Evolutionary conservation across 106 monocot genomes (phyloP).

Genomic region (Alisma plantagoaquatica): DNA sequence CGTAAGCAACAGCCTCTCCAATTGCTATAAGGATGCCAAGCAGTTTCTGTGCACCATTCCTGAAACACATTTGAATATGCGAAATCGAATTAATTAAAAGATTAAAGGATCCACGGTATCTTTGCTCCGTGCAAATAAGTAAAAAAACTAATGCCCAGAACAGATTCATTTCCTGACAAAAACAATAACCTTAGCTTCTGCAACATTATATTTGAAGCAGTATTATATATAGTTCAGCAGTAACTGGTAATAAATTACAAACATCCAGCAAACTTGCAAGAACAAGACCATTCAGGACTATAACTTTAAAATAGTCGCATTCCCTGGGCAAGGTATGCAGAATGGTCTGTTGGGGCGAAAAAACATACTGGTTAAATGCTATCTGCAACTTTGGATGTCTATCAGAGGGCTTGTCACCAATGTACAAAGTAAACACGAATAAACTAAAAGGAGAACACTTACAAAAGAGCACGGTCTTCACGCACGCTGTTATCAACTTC

Average conservation of each 20-base stretch:
- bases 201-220: background rate
- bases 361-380: too few relatives aligned
- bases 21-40: conserved; percentile 58
- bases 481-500: conserved; percentile 29
- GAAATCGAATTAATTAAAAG: too few relatives aligned
- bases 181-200: background rate
- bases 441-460: conserved; percentile 1
- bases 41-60: conserved; percentile 64
- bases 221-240: too few relatives aligned
- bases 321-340: background rate
- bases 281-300: background rate
- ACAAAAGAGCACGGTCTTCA: conserved; percentile 23
- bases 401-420: too few relatives aligned
- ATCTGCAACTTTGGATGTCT: too few relatives aligned
- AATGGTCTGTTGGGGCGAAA: background rate
- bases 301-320: background rate
- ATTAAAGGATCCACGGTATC: too few relatives aligned
- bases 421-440: background rate
- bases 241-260: too few relatives aligned
- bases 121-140: too few relatives aligned
- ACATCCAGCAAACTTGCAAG: background rate
- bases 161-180: background rate
- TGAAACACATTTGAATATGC: too few relatives aligned
- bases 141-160: background rate
- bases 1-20: conserved; percentile 63